phyloP scores from a whole-genome alignment of 768 basidiomycete species.

The Naematelia aurantialba region DNA sequence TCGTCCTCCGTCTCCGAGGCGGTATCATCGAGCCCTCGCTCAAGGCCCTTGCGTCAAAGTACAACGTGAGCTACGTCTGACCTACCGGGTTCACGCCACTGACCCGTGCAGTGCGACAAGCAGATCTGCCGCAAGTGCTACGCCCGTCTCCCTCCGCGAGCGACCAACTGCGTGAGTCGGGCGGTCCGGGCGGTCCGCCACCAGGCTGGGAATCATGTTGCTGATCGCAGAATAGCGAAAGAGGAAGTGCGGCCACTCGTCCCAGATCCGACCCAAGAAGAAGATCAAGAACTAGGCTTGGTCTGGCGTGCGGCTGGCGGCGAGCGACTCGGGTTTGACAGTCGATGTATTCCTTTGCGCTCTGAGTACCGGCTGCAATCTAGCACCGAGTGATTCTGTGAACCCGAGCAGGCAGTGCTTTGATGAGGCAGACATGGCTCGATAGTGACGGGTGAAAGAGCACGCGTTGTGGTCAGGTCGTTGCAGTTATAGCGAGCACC shows the following conservation, averaged over 20 bases:
- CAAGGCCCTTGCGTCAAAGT: conserved; percentile 93
- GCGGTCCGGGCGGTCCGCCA: background rate
- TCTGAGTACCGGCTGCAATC: background rate
- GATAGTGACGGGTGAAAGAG: no score
- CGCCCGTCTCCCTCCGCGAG: conserved; percentile 97
- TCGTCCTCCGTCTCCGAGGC: conserved; percentile 94
- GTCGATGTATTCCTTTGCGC: background rate
- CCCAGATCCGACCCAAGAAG: conserved; percentile 66
- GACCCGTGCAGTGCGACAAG: conserved; percentile 67
- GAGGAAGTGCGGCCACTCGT: conserved; percentile 52
- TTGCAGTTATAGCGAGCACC: no score
- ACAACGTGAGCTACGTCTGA: conserved; percentile 58
- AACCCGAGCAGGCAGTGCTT: no score
- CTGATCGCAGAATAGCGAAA: conserved; percentile 54
- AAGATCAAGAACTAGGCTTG: conserved; percentile 65
- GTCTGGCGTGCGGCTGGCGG: conserved; percentile 43
- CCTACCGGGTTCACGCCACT: background rate
- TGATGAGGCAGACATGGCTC: no score
- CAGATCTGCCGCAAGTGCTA: conserved; percentile 99
- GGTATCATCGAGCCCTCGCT: conserved; percentile 99
- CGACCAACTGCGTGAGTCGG: conserved; percentile 89
- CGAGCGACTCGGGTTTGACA: background rate
- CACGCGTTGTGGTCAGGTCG: no score
- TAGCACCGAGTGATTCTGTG: no score
- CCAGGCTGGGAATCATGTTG: background rate